Conservation (phyloP, 805 yeast genomes). For the Teunomyces pallodes region DNA sequence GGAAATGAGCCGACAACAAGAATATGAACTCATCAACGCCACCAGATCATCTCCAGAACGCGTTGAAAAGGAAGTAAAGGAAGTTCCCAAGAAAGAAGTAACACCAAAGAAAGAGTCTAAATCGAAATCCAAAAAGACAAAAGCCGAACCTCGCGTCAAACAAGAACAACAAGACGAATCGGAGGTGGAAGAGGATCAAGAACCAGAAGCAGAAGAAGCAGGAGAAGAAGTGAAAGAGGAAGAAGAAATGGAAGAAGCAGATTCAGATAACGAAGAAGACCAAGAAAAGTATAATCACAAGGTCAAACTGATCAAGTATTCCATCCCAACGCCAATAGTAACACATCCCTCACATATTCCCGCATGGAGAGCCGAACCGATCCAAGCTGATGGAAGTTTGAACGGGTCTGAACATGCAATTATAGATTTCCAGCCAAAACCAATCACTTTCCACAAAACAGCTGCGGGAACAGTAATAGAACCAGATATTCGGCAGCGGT, state of each 20-base stretch:
- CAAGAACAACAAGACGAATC: neutral
- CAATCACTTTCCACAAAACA: constrained; percentile 23
- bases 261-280: constrained; percentile 5
- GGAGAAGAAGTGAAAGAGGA: neutral
- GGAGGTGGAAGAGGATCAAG: neutral
- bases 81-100: neutral
- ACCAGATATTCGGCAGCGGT: constrained; percentile 27
- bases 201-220: neutral
- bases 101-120: neutral
- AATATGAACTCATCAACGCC: constrained; percentile 16
- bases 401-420: constrained; percentile 16
- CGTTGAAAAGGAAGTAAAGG: neutral
- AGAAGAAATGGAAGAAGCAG: constrained; percentile 3
- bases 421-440: constrained; percentile 26
- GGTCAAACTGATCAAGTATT: constrained; percentile 26
- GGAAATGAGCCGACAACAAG: constrained; percentile 19
- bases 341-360: constrained; percentile 48
- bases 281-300: constrained; percentile 19
- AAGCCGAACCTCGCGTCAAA: neutral
- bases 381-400: constrained; percentile 14
- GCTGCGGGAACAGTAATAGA: constrained; percentile 13
- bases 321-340: constrained; percentile 34
- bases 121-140: neutral
- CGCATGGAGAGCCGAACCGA: constrained; percentile 33
- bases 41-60: constrained; percentile 3